phyloP scores from a whole-genome alignment of 345 rosid genomes.

The Jatropha curcas region DNA sequence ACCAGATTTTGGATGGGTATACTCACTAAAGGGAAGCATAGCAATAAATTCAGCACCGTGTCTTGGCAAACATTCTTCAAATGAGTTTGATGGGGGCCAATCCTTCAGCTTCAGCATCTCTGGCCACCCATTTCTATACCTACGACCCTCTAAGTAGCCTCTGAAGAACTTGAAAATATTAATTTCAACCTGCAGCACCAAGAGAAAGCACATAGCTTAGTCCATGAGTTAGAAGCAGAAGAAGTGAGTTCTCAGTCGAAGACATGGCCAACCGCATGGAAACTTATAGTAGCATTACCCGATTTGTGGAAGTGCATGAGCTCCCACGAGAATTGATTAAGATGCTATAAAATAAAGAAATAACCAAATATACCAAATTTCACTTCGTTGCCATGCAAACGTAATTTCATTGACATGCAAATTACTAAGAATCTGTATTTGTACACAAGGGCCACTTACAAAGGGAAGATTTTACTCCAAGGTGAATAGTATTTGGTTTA shows the following conservation, averaged over 20 bases:
- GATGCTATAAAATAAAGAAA: background rate
- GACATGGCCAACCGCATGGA: background rate
- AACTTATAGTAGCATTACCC: background rate
- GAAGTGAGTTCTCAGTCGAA: background rate
- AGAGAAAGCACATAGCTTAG: background rate
- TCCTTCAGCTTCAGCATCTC: slow-evolving; percentile 59
- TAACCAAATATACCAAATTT: background rate
- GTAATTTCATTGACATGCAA: background rate
- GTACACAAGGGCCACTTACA: background rate
- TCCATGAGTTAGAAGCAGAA: background rate
- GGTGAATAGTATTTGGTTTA: background rate
- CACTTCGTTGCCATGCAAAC: background rate
- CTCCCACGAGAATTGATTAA: too few relatives aligned
- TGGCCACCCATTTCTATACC: slow-evolving; percentile 47
- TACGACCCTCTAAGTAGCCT: slow-evolving; percentile 53
- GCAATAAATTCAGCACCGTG: slow-evolving; percentile 56
- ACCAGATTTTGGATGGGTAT: slow-evolving; percentile 54
- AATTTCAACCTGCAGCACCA: slow-evolving; percentile 47
- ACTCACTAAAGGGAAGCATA: slow-evolving; percentile 50
- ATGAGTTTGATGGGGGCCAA: slow-evolving; percentile 60
- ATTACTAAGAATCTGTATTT: background rate
- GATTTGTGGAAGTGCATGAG: background rate
- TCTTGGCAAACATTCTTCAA: slow-evolving; percentile 57
- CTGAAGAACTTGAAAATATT: slow-evolving; percentile 50
- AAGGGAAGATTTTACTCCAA: background rate